A percentile compares a stretch with the other conserved stretches of the same genome.
Evolutionary conservation across 2,329 filamentous ascomycete genomes (phyloP).

Genomic region (Colletotrichum orchidophilum): DNA sequence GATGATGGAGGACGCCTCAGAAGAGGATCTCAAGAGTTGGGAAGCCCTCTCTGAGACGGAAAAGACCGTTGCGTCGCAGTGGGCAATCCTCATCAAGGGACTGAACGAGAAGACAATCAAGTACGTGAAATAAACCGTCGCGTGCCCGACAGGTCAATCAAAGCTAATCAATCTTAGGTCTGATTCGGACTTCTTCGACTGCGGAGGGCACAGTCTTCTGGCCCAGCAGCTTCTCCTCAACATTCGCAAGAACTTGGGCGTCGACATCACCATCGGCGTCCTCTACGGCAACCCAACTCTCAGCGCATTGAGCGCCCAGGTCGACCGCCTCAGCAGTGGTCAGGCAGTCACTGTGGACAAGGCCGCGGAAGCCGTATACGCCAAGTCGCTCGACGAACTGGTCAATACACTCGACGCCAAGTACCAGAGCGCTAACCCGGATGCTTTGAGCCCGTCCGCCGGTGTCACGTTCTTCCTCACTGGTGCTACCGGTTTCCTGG

Average conservation of each 20-base stretch:
- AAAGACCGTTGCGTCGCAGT: conserved; percentile 68
- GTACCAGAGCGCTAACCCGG: conserved; percentile 44
- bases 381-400: conserved; percentile 58
- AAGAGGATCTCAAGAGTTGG: conserved; percentile 53
- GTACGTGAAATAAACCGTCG: not conserved
- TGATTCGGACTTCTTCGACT: conserved; percentile 50
- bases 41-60: conserved; percentile 67
- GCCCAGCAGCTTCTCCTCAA: conserved; percentile 79
- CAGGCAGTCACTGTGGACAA: conserved; percentile 42
- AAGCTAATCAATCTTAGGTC: conserved; percentile 49
- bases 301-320: conserved; percentile 57
- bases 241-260: conserved; percentile 55
- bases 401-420: conserved; percentile 48
- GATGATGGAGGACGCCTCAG: conserved; percentile 49
- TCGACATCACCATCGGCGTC: conserved; percentile 72
- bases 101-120: conserved; percentile 73
- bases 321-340: conserved; percentile 52
- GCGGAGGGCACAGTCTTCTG: conserved; percentile 55
- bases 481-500: conserved; percentile 90
- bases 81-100: conserved; percentile 75
- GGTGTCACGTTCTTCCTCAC: conserved; percentile 78
- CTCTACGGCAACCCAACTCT: conserved; percentile 73
- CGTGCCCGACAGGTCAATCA: not conserved
- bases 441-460: conserved; percentile 41
- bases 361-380: conserved; percentile 54